phyloP scores from a whole-genome alignment of 345 rosid genomes.

The Sisymbrium altissimum region DNA sequence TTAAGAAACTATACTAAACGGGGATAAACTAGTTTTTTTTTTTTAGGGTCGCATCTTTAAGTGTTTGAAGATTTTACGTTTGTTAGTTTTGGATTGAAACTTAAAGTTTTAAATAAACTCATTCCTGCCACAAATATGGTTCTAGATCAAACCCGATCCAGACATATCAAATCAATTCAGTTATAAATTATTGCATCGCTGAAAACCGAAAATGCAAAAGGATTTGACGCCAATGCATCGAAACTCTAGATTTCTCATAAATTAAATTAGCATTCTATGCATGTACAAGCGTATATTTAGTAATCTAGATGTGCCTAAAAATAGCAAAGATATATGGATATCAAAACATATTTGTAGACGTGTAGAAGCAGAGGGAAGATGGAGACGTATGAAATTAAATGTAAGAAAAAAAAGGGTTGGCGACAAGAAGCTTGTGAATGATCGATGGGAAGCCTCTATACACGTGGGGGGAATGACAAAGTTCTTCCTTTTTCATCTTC shows the following conservation, averaged over 20 bases:
- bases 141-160: background rate
- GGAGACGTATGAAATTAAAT: constrained; percentile 2
- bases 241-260: background rate
- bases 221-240: background rate
- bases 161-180: background rate
- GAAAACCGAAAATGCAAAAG: background rate
- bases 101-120: background rate
- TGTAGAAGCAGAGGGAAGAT: constrained; percentile 16
- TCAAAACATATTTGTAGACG: background rate
- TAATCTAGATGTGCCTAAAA: background rate
- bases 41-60: no score
- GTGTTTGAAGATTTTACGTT: background rate
- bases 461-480: constrained; percentile 38
- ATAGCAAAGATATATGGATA: background rate
- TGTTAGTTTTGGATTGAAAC: background rate
- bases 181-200: background rate
- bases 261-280: background rate
- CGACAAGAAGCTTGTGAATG: constrained; percentile 36
- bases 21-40: no score
- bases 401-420: background rate
- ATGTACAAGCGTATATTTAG: background rate
- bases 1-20: no score
- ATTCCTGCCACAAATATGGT: background rate
- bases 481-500: constrained; percentile 20
- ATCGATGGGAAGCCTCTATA: constrained; percentile 18